Conservation (phyloP, 2,329 filamentous ascomycete species). For the Ilyonectria mors-panacis region DNA sequence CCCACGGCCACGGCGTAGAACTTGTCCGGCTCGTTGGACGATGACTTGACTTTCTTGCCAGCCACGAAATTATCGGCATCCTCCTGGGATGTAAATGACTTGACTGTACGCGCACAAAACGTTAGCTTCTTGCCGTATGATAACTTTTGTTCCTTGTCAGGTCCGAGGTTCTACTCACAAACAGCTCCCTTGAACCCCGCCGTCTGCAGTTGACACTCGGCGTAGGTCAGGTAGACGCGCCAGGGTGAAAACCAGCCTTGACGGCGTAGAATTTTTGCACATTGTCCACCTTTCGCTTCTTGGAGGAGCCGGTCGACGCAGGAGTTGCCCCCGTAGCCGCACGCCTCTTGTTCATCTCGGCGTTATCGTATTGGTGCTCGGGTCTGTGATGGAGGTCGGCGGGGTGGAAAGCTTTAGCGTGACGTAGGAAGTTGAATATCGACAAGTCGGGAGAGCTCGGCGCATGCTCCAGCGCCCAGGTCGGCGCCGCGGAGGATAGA, state of each 20-base stretch:
- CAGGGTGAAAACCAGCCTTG: constrained; percentile 67
- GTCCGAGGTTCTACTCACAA: constrained; percentile 68
- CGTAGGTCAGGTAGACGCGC: constrained; percentile 74
- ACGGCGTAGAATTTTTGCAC: constrained; percentile 75
- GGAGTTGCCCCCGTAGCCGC: constrained; percentile 38
- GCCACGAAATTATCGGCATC: constrained; percentile 86
- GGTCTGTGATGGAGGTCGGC: constrained; percentile 18
- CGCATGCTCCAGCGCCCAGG: constrained; percentile 40
- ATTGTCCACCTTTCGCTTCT: constrained; percentile 66
- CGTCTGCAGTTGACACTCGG: constrained; percentile 74
- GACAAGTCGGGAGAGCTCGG: constrained; percentile 36
- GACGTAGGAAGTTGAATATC: constrained; percentile 44
- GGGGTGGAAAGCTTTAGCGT: constrained; percentile 14
- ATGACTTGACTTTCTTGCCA: constrained; percentile 64
- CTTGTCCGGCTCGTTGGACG: constrained; percentile 59
- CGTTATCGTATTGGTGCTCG: constrained; percentile 16
- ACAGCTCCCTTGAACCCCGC: constrained; percentile 74
- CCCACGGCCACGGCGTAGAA: constrained; percentile 76
- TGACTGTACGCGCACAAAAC: constrained; percentile 68
- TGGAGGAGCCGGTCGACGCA: constrained; percentile 46
- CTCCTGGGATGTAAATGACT: constrained; percentile 80
- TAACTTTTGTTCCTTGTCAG: neutral
- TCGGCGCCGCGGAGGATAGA: constrained; percentile 37
- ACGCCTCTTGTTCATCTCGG: constrained; percentile 52
- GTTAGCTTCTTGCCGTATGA: constrained; percentile 24